Evolutionary conservation across 2,329 filamentous ascomycete genomes (phyloP).

Genomic region (Cladorrhinum sp.): DNA sequence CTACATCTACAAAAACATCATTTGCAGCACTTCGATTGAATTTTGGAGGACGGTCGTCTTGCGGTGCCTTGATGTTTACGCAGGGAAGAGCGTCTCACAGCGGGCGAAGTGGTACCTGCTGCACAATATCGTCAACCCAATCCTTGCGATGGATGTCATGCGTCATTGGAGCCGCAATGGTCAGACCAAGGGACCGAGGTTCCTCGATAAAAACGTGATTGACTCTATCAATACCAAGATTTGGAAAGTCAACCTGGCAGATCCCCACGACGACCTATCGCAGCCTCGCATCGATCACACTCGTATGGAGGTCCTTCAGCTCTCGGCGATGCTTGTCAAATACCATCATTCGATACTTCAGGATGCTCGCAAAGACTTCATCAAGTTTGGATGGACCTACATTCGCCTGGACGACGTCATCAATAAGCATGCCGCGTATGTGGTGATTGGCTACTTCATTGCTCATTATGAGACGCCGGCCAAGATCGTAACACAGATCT

Average conservation of each 20-base stretch:
- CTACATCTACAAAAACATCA: conserved; percentile 82
- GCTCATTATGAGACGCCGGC: conserved; percentile 92
- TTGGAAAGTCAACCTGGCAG: conserved; percentile 85
- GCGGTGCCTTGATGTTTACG: conserved; percentile 84
- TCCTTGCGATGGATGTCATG: conserved; percentile 94
- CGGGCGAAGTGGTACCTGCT: conserved; percentile 91
- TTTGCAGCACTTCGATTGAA: conserved; percentile 78
- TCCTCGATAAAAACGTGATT: conserved; percentile 84
- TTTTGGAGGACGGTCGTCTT: conserved; percentile 81
- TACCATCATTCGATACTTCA: conserved; percentile 86
- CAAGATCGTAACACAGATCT: conserved; percentile 95
- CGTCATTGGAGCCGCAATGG: conserved; percentile 66
- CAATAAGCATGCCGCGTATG: conserved; percentile 97
- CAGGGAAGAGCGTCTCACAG: conserved; percentile 73
- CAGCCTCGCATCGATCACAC: conserved; percentile 92
- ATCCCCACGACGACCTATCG: conserved; percentile 76
- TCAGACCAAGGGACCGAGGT: conserved; percentile 57
- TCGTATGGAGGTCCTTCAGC: conserved; percentile 89
- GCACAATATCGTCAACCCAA: conserved; percentile 90
- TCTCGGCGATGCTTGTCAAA: conserved; percentile 92
- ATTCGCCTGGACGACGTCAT: conserved; percentile 98
- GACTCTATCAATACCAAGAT: conserved; percentile 89
- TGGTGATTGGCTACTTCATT: conserved; percentile 96
- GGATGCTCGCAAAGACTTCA: conserved; percentile 93
- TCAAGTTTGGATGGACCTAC: conserved; percentile 99